Evolutionary conservation across 2,329 filamentous ascomycete genomes (phyloP).

Genomic region (Sordariomycetes sp.): DNA sequence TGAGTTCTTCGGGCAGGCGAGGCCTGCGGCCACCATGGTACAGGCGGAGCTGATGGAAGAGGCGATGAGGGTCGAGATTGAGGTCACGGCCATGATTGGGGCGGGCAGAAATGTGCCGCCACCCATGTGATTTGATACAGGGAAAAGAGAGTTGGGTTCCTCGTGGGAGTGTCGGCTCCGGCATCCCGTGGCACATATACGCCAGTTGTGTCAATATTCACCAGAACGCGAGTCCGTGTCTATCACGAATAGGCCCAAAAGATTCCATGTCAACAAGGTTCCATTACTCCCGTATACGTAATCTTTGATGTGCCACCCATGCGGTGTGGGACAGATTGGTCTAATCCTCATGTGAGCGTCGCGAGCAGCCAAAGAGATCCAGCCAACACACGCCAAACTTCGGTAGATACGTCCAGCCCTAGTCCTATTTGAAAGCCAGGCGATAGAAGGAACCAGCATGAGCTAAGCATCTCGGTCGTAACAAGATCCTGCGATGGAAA

Average conservation of each 20-base stretch:
- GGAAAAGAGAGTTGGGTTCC: neutral
- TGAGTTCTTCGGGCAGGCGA: conserved; percentile 36
- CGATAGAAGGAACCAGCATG: neutral
- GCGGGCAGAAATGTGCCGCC: neutral
- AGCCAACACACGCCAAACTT: neutral
- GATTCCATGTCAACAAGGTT: neutral
- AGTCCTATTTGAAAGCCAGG: neutral
- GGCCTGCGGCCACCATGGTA: conserved; percentile 43
- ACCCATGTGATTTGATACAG: neutral
- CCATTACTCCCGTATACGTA: neutral
- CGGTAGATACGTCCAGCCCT: neutral
- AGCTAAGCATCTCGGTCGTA: neutral
- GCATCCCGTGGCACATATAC: neutral
- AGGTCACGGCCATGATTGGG: conserved; percentile 24
- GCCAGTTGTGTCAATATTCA: neutral
- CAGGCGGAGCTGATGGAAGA: conserved; percentile 40
- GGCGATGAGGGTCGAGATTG: conserved; percentile 31
- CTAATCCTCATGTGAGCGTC: neutral
- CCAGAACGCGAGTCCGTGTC: too few species aligned
- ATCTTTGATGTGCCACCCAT: neutral
- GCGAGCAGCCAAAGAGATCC: neutral
- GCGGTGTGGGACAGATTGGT: neutral
- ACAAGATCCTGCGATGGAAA: neutral
- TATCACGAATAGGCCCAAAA: too few species aligned
- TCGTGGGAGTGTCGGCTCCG: too few species aligned